Base-by-base conservation (phyloP, 1,139 yeast genomes). In the Yamadazyma triangularis region DNA sequence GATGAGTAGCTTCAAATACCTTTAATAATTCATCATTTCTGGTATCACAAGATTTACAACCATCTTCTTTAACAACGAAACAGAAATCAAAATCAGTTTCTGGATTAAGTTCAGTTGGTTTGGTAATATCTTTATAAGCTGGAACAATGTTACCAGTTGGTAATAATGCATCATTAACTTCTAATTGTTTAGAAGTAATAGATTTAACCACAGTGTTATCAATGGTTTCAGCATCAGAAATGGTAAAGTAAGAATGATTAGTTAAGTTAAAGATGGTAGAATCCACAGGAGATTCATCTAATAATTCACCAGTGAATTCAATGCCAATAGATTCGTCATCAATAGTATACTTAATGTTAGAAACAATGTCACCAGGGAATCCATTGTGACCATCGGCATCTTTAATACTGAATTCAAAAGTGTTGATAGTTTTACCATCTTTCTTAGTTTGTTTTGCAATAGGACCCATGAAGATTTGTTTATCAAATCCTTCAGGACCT, bases 171-270 rank as follows among this genome's bases (percentile, higher is more conserved):
- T 46, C 49, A 40, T 65, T 65, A 9, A 65, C 64, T 34, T 65
- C 74, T 43, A 78, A 51, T 33, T 46, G 49, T 15, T 52, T 43
- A 28, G 51, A 46, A 23, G 64, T 50, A 11, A 39, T 34, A 16
- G 65, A 40, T 28, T 52, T 52, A 13, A 66, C 45, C n/a, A 42
- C 35, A 3, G 67, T 56, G 8, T 65, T 69, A 31, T 65, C 62
- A 15, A 60, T 59, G 5, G 54, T 47, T 9, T 38, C 33, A 8
- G 50, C 44, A 15, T 48, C 50, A 15, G 58, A 44, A 23, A 61
- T 42, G 46, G 72, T 76, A 64, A 77, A 77, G 53, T 77, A 79
- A 12, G 79, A 58, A 49, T 80, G 88, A 53, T 79, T 80, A 29
- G 86, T 77, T 51, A 80, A 57, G 45, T 75, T 73, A 30, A 79